These are phyloP conservation scores for Wickerhamiella brachini DNA, from an alignment of 805 yeast species.

Conservation along the genomic window DNA sequence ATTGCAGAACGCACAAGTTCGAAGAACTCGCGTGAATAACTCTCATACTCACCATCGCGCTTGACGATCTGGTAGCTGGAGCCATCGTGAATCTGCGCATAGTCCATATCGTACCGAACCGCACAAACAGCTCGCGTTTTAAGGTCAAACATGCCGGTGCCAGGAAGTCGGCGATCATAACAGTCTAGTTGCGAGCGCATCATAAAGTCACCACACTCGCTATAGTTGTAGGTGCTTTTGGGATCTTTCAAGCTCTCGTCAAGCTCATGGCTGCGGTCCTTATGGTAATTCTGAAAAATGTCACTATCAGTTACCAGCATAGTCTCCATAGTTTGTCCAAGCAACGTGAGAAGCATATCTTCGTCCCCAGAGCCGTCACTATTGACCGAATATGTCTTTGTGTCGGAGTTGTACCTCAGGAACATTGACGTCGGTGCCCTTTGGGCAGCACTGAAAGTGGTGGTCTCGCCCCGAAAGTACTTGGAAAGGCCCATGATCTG, in stretches of 20 bases:
- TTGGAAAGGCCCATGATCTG: constrained; percentile 33
- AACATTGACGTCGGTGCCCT: constrained; percentile 43
- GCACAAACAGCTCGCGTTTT: constrained; percentile 87
- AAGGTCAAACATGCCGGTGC: constrained; percentile 81
- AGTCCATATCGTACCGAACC: constrained; percentile 60
- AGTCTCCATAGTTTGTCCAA: constrained; percentile 73
- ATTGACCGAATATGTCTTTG: constrained; percentile 46
- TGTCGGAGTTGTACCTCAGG: constrained; percentile 32
- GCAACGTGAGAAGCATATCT: constrained; percentile 52
- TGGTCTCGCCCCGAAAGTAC: constrained; percentile 26
- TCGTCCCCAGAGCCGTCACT: constrained; percentile 53
- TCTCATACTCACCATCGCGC: constrained; percentile 52
- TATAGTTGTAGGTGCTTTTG: constrained; percentile 51
- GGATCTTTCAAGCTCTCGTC: constrained; percentile 2
- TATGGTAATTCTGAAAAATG: constrained; percentile 34
- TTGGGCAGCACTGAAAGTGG: constrained; percentile 33
- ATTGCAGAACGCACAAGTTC: constrained; percentile 67
- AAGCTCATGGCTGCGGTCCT: constrained; percentile 8
- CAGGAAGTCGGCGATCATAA: constrained; percentile 60
- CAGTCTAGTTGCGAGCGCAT: constrained; percentile 91
- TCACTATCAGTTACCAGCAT: constrained; percentile 48
- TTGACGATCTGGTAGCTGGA: constrained; percentile 56
- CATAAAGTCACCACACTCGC: constrained; percentile 51
- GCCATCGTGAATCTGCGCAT: constrained; percentile 42
- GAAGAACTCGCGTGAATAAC: constrained; percentile 65